Evolutionary conservation across 768 basidiomycete genomes (phyloP).

Genomic region (Hirschioporus abietinus): DNA sequence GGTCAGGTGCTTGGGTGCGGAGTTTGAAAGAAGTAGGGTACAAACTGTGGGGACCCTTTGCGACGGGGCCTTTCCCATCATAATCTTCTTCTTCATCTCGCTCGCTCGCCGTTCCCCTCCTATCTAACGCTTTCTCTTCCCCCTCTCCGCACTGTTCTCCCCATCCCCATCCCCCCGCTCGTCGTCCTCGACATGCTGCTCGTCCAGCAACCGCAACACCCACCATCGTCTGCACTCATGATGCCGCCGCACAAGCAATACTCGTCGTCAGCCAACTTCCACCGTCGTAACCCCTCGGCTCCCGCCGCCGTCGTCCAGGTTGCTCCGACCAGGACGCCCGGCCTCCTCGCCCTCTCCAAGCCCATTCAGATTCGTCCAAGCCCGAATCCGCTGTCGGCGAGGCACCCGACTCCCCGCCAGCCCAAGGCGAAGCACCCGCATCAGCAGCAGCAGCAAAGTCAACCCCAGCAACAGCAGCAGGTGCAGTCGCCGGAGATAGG

Average conservation of each 20-base stretch:
- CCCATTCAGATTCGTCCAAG: conserved; percentile 31
- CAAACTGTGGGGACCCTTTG: not conserved
- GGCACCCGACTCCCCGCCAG: not conserved
- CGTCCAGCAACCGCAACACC: conserved; percentile 31
- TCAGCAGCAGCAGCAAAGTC: conserved; percentile 28
- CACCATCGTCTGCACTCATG: conserved; percentile 21
- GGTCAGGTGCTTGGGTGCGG: not conserved
- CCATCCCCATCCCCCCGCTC: conserved; percentile 7
- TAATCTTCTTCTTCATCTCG: not conserved
- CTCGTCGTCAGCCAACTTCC: conserved; percentile 31
- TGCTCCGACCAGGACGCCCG: conserved; percentile 69
- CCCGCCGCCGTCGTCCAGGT: conserved; percentile 55
- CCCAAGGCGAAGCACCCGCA: conserved; percentile 24
- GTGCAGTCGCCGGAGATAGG: conserved; percentile 18
- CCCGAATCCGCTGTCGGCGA: conserved; percentile 31
- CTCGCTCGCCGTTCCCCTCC: conserved; percentile 17
- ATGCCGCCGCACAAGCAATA: conserved; percentile 12
- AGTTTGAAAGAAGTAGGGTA: not conserved
- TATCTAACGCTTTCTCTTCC: conserved; percentile 19
- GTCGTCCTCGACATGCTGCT: conserved; percentile 29
- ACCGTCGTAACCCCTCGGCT: conserved; percentile 66
- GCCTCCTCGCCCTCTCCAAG: conserved; percentile 66
- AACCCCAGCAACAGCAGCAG: conserved; percentile 30
- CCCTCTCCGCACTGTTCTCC: conserved; percentile 6
- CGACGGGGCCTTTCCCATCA: not conserved